Conservation (phyloP, 1,284 basidiomycete genomes). For the Ceratobasidium papillatum region DNA sequence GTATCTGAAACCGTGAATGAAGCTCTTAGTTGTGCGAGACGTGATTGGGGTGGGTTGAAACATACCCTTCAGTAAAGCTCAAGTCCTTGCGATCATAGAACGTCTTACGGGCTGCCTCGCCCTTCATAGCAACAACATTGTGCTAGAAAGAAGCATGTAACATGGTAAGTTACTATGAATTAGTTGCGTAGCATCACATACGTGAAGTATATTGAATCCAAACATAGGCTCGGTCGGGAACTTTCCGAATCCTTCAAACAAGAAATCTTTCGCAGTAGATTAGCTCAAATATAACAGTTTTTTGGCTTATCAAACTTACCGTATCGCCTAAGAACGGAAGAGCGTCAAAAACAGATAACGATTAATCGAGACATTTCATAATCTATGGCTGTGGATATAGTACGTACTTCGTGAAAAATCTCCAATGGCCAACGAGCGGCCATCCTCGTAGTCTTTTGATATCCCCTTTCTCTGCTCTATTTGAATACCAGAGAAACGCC, state of each 20-base stretch:
- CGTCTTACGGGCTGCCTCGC: conserved; percentile 17
- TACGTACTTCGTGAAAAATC: conserved; percentile 22
- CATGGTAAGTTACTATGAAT: no score
- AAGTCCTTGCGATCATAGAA: conserved; percentile 6
- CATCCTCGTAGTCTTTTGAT: conserved; percentile 17
- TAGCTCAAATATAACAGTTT: not conserved
- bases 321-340: not conserved
- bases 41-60: not conserved
- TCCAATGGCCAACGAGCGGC: conserved; percentile 29
- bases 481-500: conserved; percentile 21
- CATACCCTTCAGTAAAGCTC: conserved; percentile 22
- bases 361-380: no score
- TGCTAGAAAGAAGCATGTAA: not conserved
- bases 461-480: not conserved
- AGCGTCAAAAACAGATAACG: not conserved
- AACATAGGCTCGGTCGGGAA: not conserved
- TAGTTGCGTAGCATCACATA: not conserved
- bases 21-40: not conserved
- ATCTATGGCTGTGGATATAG: no score
- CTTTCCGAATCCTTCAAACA: not conserved
- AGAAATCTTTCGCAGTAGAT: not conserved
- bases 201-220: conserved; percentile 13
- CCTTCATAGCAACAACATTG: conserved; percentile 11
- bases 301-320: not conserved
- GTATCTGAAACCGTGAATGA: not conserved